phyloP scores from a whole-genome alignment of 169 alveolate species.

The Cryptosporidium xiaoi region DNA sequence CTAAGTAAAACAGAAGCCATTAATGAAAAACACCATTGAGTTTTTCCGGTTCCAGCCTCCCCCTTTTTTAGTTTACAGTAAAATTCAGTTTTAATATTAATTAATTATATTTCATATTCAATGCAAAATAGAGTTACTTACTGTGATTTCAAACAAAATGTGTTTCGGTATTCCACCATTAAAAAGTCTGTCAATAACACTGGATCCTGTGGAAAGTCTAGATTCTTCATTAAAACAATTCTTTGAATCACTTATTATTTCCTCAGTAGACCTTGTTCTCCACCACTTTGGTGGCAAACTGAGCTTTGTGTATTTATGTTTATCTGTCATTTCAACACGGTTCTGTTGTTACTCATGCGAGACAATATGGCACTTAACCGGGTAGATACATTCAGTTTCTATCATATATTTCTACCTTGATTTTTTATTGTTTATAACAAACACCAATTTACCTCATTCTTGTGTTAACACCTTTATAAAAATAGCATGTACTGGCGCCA shows the following conservation, averaged over 20 bases:
- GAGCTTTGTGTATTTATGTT: not conserved
- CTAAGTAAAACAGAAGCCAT: conserved; percentile 42
- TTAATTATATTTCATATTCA: not conserved
- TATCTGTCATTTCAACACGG: not conserved
- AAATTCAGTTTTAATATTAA: not conserved
- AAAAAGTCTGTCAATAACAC: conserved; percentile 11
- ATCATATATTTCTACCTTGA: no score
- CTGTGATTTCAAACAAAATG: conserved; percentile 61
- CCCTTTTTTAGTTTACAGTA: conserved; percentile 9
- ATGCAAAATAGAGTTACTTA: conserved; percentile 1
- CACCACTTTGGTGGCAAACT: conserved; percentile 28
- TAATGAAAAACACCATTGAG: conserved; percentile 65
- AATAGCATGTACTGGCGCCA: no score
- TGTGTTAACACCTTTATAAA: no score
- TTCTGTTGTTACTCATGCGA: not conserved
- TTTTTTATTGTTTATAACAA: no score
- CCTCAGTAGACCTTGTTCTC: conserved; percentile 61
- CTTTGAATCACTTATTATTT: conserved; percentile 15
- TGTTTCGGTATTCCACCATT: conserved; percentile 65
- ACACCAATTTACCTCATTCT: no score
- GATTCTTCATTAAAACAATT: not conserved
- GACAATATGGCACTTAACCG: not conserved
- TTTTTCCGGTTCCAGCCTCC: conserved; percentile 70
- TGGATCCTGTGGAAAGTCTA: conserved; percentile 49
- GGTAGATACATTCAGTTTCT: no score